phyloP scores from a whole-genome alignment of 2,329 filamentous ascomycete species.

The Venturia carpophila region DNA sequence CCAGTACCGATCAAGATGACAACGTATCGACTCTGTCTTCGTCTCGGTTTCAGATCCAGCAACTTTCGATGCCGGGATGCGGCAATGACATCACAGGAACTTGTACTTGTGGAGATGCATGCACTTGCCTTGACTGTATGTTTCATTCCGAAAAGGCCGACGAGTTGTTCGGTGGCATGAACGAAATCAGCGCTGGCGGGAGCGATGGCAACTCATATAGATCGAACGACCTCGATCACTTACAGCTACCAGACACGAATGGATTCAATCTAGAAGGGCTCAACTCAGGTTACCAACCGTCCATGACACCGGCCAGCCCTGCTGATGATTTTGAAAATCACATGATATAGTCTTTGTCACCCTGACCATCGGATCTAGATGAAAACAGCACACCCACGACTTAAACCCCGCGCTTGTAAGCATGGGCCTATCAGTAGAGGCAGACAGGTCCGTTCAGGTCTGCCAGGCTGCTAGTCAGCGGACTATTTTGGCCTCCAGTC shows the following conservation, averaged over 20 bases:
- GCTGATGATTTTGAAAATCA: not conserved
- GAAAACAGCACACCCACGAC: not conserved
- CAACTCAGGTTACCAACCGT: not conserved
- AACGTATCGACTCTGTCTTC: slow-evolving; percentile 29
- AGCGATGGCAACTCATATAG: not conserved
- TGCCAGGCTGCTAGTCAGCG: too few species aligned
- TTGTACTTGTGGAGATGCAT: slow-evolving; percentile 46
- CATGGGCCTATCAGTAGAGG: too few species aligned
- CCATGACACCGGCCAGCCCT: not conserved
- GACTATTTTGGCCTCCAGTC: too few species aligned
- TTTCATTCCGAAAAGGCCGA: slow-evolving; percentile 42
- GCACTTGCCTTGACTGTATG: slow-evolving; percentile 45
- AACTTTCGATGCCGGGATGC: slow-evolving; percentile 35
- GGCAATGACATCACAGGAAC: slow-evolving; percentile 40
- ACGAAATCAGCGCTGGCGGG: not conserved
- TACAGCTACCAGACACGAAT: not conserved
- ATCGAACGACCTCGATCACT: not conserved
- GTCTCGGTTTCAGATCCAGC: slow-evolving; percentile 32
- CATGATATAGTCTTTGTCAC: not conserved
- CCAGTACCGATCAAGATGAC: slow-evolving; percentile 15
- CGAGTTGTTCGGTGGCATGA: not conserved
- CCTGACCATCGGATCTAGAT: not conserved
- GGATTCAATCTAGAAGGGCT: not conserved
- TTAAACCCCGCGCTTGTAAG: too few species aligned
- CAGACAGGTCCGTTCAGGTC: too few species aligned